Evolutionary conservation across 495 filamentous ascomycete genomes (phyloP), one percentile per base, ranked within the genome.

Genomic region (Neurospora sp.): DNA sequence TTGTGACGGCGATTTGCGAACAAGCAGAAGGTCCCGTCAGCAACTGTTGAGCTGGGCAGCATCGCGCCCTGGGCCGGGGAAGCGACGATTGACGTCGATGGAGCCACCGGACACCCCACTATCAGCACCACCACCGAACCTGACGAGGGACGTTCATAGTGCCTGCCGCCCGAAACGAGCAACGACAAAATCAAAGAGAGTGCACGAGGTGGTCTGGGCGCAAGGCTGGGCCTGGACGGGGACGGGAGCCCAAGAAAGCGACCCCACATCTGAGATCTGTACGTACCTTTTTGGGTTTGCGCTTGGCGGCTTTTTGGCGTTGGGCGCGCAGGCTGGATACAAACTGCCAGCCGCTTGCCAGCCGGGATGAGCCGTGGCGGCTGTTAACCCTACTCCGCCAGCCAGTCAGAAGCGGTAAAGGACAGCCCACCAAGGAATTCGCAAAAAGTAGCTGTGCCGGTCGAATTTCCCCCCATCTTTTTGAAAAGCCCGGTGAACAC

Each of bases 401-500:
- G 37, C 42, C 41, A 59, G 65, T 69, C 72, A 68, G 70, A 76
- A 73, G 42, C 41, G 71, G 73, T 37, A 37, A 61, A 78, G 69
- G 70, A 35, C 73, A 78, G 76, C 78, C 78, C 79, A 80, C 79
- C 78, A 80, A 75, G 53, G 76, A 76, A 78, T 79, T 80, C 75
- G 76, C 77, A 80, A 80, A 80, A 79, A 78, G 76, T 39, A 72
- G 71, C 69, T 77, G 76, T 75, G 78, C 74, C 68, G 48, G 76
- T 76, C 75, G 76, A 80, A 79, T 79, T 79, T 74, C 76, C 77
- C 77, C 74, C 73, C 72, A 70, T 73, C 74, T 61, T 73, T 65
- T 59, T 69, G 72, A 80, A 80, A 79, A 76, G 74, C 74, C 46
- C 65, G 76, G 76, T 73, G 79, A 80, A 74, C 74, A 78, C 71